Conservation (phyloP, 768 basidiomycete genomes). For the Sutorius australiensis region DNA sequence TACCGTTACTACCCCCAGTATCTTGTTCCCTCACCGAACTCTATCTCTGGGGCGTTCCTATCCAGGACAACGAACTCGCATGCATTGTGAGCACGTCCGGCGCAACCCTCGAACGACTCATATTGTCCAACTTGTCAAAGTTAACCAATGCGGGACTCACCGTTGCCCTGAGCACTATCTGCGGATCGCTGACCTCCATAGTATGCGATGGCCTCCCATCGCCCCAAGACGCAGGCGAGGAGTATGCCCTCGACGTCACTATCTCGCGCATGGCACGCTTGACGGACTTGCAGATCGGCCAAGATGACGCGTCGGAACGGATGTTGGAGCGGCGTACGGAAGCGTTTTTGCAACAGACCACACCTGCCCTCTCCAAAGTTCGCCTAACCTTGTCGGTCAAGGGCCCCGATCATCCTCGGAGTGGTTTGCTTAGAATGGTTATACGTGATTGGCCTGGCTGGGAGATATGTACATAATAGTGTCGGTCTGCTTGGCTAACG, state of each 20-base stretch:
- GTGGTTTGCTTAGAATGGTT: too few species aligned
- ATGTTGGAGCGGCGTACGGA: slow-evolving; percentile 7
- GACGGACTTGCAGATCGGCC: background rate
- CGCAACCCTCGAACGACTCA: slow-evolving; percentile 4
- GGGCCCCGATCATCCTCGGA: too few species aligned
- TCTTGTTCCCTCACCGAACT: background rate
- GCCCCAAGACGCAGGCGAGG: background rate
- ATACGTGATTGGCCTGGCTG: too few species aligned
- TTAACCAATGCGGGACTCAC: slow-evolving; percentile 4
- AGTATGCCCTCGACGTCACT: background rate
- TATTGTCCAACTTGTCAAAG: background rate
- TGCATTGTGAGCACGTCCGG: background rate
- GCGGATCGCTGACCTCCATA: background rate
- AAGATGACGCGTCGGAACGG: background rate
- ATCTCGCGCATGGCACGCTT: too few species aligned
- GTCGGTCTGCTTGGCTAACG: too few species aligned
- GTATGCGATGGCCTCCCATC: too few species aligned
- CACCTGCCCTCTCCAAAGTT: background rate
- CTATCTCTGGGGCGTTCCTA: background rate
- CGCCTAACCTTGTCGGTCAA: too few species aligned
- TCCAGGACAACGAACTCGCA: slow-evolving; percentile 10
- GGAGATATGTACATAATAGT: too few species aligned
- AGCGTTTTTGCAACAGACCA: background rate
- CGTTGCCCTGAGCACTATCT: background rate
- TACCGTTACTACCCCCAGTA: background rate